Evolutionary conservation across 2,329 filamentous ascomycete genomes (phyloP), one percentile per base, ranked within the genome.

Genomic region (Xylariaceae sp.): DNA sequence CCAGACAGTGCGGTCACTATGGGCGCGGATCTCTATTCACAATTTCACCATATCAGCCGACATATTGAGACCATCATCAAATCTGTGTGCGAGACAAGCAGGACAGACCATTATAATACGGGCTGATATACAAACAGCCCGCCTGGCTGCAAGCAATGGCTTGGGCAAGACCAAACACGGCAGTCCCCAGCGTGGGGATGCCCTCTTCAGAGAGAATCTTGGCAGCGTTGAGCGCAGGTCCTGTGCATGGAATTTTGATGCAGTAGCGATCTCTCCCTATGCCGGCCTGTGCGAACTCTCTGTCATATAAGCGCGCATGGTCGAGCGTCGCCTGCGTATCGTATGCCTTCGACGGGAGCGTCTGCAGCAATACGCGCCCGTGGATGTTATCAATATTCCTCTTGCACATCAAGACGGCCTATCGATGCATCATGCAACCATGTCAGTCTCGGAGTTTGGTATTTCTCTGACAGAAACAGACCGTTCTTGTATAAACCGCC

Each of bases 221-320:
- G 26, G 72, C 73, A 0, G 75, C 76, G 49, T 72, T 72, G 22
- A 79, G 62, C 9, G 74, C 76, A 0, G 76, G 71, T 0, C 76
- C 76, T 0, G 76, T 79, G 22, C 70, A 71, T 9, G 76, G 76
- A 21, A 79, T 78, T 63, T 80, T 79, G 70, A 80, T 78, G 59
- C 72, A 76, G 61, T 74, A 78, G 10, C 74, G 69, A 53, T 77
- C 74, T 16, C 73, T 70, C 3, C 70, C 58, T 42, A 80, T 74
- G 1, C 75, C 75, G 2, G 68, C 72, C 4, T 66, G 69, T 5
- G 70, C 69, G 50, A 80, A 77, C 60, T 79, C 76, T 3, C 61
- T 56, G 41, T 73, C 76, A 58, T 78, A 79, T 0, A 74, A 64
- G 1, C 70, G 73, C 1, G 73, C 75, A 55, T 79, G 76, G 26